These are phyloP conservation scores for Lachancea meyersii DNA, from an alignment of 805 yeast species.

Conservation along the genomic window DNA sequence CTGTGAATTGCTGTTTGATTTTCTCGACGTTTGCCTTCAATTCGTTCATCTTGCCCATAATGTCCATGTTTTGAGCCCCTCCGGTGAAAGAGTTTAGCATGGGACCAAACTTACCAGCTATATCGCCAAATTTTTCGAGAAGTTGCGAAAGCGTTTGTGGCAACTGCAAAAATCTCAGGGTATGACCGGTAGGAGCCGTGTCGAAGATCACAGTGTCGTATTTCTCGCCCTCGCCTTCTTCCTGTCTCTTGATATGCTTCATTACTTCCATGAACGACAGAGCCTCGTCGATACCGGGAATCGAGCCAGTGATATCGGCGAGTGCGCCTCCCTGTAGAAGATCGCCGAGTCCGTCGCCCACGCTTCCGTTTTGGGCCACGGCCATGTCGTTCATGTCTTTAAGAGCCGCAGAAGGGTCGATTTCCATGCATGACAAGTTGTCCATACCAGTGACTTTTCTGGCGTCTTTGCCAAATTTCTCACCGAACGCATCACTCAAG, in stretches of 20 bases:
- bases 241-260: conserved; percentile 86
- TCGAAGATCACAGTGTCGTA: conserved; percentile 92
- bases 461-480: conserved; percentile 96
- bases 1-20: conserved; percentile 89
- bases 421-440: conserved; percentile 95
- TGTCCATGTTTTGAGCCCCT: conserved; percentile 54
- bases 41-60: conserved; percentile 51
- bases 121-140: conserved; percentile 77
- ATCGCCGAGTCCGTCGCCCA: conserved; percentile 32
- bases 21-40: conserved; percentile 75
- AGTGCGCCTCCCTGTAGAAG: conserved; percentile 35
- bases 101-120: conserved; percentile 85
- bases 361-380: conserved; percentile 34
- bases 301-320: conserved; percentile 85
- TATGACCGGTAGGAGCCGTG: conserved; percentile 99
- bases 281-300: conserved; percentile 99
- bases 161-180: conserved; percentile 86
- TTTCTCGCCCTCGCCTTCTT: conserved; percentile 36
- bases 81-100: conserved; percentile 75
- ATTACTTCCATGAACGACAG: conserved; percentile 95
- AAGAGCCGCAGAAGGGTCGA: conserved; percentile 91
- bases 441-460: conserved; percentile 82
- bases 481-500: conserved; percentile 95
- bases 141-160: conserved; percentile 89
- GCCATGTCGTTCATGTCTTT: conserved; percentile 68